A percentile compares a stretch with the other conserved stretches of the same genome.
phyloP scores from a whole-genome alignment of 2,329 filamentous ascomycete species.

The Sarocladiaceae sp. region DNA sequence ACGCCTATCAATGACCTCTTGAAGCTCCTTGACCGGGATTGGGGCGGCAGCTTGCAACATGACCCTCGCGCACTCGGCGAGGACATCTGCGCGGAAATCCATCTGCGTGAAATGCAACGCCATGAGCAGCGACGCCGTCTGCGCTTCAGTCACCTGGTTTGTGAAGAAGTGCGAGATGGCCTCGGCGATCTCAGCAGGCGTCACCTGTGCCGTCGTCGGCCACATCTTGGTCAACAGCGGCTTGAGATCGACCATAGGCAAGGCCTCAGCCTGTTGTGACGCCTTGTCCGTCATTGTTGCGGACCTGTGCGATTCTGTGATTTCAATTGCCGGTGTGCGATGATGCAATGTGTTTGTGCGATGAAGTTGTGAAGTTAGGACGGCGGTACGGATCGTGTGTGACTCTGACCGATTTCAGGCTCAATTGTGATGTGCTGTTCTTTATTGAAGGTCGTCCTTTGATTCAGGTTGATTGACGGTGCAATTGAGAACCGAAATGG shows the following conservation, averaged over 20 bases:
- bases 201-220: conserved; percentile 54
- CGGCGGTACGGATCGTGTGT: background rate
- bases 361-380: background rate
- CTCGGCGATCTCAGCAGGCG: conserved; percentile 79
- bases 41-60: conserved; percentile 79
- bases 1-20: conserved; percentile 54
- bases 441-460: background rate
- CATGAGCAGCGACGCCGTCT: conserved; percentile 82
- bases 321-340: background rate
- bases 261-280: conserved; percentile 21
- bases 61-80: conserved; percentile 75
- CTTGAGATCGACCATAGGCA: conserved; percentile 55
- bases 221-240: conserved; percentile 70
- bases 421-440: conserved; percentile 2
- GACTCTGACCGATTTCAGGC: conserved; percentile 5
- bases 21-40: conserved; percentile 62
- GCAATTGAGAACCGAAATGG: background rate
- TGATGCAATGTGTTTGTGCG: background rate
- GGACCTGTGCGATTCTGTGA: background rate
- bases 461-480: background rate
- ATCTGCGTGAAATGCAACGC: conserved; percentile 87
- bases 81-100: conserved; percentile 79
- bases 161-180: conserved; percentile 91
- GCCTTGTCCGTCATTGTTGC: conserved; percentile 28
- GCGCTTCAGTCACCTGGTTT: conserved; percentile 80